phyloP scores from a whole-genome alignment of 441 rosid genomes.

The Bruguiera hainesii region DNA sequence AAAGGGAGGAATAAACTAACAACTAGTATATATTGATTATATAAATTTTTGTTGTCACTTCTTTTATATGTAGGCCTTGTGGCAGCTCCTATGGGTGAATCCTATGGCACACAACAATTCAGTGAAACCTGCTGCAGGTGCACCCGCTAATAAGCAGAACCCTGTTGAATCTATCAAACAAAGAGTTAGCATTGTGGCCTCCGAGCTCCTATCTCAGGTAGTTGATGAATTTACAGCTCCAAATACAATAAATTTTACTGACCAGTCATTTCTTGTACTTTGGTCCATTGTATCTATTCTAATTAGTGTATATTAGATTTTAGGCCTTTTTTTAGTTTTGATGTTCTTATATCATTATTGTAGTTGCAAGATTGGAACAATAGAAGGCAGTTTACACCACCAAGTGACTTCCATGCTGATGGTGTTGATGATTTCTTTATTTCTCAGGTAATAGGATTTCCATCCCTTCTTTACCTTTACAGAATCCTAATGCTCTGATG shows the following conservation, averaged over 20 bases:
- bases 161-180: slow-evolving; percentile 60
- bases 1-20: slow-evolving; percentile 7
- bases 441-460: slow-evolving; percentile 70
- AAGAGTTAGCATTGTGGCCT: slow-evolving; percentile 70
- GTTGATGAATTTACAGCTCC: slow-evolving; percentile 12
- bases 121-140: slow-evolving; percentile 42
- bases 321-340: slow-evolving; percentile 2
- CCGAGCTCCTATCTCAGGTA: slow-evolving; percentile 98
- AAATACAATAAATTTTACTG: slow-evolving; percentile 8
- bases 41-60: slow-evolving; percentile 15
- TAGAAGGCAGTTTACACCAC: slow-evolving; percentile 70
- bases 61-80: slow-evolving; percentile 63
- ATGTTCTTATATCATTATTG: slow-evolving; percentile 23
- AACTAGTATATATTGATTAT: background rate
- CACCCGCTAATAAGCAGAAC: slow-evolving; percentile 41
- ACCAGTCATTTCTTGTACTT: background rate
- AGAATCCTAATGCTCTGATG: slow-evolving; percentile 5
- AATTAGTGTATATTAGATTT: slow-evolving; percentile 15
- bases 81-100: slow-evolving; percentile 93
- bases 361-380: slow-evolving; percentile 99
- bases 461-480: slow-evolving; percentile 17
- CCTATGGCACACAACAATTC: slow-evolving; percentile 48
- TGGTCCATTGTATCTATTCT: background rate
- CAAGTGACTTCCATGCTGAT: slow-evolving; percentile 93
- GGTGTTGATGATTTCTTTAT: slow-evolving; percentile 83